Percentiles rank a stretch among this genome's conserved stretches.
Evolutionary conservation across 2,329 filamentous ascomycete species (phyloP).

Genomic region (Scortechinia acanthostroma): DNA sequence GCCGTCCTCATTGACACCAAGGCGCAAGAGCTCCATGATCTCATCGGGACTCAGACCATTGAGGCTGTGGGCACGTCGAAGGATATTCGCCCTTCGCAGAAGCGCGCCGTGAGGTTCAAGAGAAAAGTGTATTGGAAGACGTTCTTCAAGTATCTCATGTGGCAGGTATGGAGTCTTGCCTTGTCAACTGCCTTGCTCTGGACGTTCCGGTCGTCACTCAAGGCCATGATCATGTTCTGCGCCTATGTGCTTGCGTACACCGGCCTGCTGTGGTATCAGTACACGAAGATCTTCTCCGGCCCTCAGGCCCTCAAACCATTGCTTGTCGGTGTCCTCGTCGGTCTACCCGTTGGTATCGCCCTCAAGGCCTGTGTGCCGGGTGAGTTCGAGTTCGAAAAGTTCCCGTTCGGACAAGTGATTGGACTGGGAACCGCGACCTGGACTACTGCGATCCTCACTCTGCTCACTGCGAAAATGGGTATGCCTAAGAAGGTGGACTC

Average conservation of each 20-base stretch:
- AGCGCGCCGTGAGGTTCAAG: conserved; percentile 32
- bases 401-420: conserved; percentile 34
- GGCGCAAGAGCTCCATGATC: conserved; percentile 36
- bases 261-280: conserved; percentile 42
- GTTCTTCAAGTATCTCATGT: conserved; percentile 35
- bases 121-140: conserved; percentile 40
- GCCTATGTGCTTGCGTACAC: conserved; percentile 19
- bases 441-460: conserved; percentile 37
- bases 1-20: conserved; percentile 47
- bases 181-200: conserved; percentile 38
- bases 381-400: too few relatives aligned
- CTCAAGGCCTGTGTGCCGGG: conserved; percentile 25
- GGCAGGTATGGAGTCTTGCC: conserved; percentile 40
- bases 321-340: conserved; percentile 31
- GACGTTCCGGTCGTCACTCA: conserved; percentile 32
- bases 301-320: conserved; percentile 37
- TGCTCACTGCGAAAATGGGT: conserved; percentile 35
- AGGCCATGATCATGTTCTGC: conserved; percentile 38
- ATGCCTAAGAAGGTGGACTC: conserved; percentile 19
- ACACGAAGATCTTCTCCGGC: conserved; percentile 41
- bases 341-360: conserved; percentile 34
- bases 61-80: conserved; percentile 27
- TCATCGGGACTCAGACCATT: conserved; percentile 29
- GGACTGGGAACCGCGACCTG: conserved; percentile 38
- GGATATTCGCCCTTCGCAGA: conserved; percentile 31